These are phyloP conservation scores for Russula ochroleuca DNA, from an alignment of 768 basidiomycete species.

Conservation along the genomic window DNA sequence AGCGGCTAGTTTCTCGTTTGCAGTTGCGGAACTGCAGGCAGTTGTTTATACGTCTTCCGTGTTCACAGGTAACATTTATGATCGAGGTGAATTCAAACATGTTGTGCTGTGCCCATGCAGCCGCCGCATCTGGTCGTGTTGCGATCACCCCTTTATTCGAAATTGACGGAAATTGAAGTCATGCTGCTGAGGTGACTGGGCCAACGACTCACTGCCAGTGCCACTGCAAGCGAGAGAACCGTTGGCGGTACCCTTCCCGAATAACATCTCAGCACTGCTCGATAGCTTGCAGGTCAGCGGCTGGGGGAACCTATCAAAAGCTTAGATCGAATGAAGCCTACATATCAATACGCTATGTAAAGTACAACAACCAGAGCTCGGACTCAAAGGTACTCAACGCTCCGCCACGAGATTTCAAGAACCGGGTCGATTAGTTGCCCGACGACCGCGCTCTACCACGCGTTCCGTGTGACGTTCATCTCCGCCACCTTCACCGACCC, in stretches of 20 bases:
- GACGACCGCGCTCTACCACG: conserved; percentile 54
- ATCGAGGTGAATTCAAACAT: no score
- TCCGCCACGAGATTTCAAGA: conserved; percentile 52
- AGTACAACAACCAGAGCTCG: neutral
- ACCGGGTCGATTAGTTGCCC: conserved; percentile 32
- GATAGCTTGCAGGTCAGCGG: neutral
- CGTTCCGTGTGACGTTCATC: conserved; percentile 53
- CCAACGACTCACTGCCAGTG: neutral
- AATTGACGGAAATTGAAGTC: no score
- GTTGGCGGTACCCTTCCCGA: neutral
- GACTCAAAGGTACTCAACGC: neutral
- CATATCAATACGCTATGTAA: neutral
- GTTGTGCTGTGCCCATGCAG: no score
- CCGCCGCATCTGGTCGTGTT: no score
- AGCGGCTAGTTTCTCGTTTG: no score
- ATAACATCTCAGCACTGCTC: no score
- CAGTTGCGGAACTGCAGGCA: no score
- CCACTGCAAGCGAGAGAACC: neutral
- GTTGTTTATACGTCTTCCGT: no score
- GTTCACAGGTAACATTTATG: no score
- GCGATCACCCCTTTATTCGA: no score
- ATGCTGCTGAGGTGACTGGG: neutral
- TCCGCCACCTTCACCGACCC: conserved; percentile 51
- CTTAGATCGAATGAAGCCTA: neutral
- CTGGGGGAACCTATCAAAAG: neutral